These are phyloP conservation scores for Quercus tomentella DNA, from an alignment of 331 rosid species.

Conservation along the genomic window DNA sequence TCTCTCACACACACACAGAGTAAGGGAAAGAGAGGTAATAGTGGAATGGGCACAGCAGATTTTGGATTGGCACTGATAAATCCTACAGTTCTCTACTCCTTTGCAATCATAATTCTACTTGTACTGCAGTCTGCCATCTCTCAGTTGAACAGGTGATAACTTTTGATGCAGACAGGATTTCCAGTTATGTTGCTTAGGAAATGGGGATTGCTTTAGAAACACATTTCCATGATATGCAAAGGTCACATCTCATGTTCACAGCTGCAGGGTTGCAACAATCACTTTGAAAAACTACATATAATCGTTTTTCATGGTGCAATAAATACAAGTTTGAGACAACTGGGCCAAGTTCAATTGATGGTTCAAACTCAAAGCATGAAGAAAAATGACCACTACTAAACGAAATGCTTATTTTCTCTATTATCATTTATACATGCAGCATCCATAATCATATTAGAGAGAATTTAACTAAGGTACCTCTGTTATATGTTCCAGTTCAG, in stretches of 20 bases:
- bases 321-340: neutral
- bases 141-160: neutral
- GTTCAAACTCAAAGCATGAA: slow-evolving; percentile 7
- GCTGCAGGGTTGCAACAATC: neutral
- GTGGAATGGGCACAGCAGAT: neutral
- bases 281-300: neutral
- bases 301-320: neutral
- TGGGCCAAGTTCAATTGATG: neutral
- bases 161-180: neutral
- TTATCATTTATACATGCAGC: slow-evolving; percentile 1
- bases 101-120: neutral
- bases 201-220: neutral
- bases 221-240: neutral
- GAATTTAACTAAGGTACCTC: slow-evolving; percentile 50
- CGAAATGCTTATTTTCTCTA: slow-evolving; percentile 3
- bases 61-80: too few species aligned
- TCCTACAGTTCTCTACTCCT: neutral
- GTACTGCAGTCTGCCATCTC: neutral
- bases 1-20: neutral
- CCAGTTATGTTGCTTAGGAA: neutral
- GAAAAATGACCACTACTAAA: neutral
- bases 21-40: neutral
- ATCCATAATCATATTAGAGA: neutral
- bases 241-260: neutral
- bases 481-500: slow-evolving; percentile 80